Evolutionary conservation across 2,329 filamentous ascomycete genomes (phyloP).

Genomic region (Phaeophleospora eucalypticola): DNA sequence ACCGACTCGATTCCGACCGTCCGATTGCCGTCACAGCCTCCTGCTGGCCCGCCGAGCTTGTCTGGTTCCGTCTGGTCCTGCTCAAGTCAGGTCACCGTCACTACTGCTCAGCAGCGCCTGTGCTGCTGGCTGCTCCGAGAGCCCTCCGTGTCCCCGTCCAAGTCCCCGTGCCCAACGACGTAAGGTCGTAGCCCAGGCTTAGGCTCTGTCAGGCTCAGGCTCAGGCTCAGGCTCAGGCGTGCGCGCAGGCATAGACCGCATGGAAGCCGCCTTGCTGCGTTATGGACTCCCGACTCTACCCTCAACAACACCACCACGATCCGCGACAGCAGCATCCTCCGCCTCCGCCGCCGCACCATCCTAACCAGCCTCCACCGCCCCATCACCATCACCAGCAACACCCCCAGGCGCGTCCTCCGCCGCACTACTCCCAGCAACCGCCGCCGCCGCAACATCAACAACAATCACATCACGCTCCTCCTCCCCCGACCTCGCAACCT

Average conservation of each 20-base stretch:
- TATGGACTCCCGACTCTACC: constrained; percentile 22
- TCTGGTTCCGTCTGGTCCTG: neutral
- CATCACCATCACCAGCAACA: constrained; percentile 8
- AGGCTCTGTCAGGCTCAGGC: no score
- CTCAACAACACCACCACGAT: constrained; percentile 10
- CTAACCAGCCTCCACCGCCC: constrained; percentile 7
- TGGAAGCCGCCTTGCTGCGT: constrained; percentile 13
- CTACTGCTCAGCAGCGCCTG: neutral
- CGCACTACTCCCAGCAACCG: constrained; percentile 10
- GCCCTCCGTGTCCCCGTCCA: constrained; percentile 1
- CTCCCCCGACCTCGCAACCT: constrained; percentile 4
- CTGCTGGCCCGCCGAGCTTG: neutral
- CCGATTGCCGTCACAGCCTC: neutral
- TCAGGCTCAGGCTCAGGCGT: no score
- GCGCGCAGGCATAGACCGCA: constrained; percentile 24
- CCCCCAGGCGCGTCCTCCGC: constrained; percentile 12
- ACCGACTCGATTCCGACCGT: neutral
- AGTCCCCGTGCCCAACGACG: constrained; percentile 19
- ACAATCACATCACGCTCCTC: constrained; percentile 10
- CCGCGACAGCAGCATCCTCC: constrained; percentile 10
- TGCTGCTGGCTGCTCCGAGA: neutral
- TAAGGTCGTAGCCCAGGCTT: neutral
- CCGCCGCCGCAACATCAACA: constrained; percentile 7
- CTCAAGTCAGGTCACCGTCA: neutral
- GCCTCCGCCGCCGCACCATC: constrained; percentile 15